Evolutionary conservation across 768 basidiomycete genomes (phyloP).

Genomic region (Naganishia friedmannii): DNA sequence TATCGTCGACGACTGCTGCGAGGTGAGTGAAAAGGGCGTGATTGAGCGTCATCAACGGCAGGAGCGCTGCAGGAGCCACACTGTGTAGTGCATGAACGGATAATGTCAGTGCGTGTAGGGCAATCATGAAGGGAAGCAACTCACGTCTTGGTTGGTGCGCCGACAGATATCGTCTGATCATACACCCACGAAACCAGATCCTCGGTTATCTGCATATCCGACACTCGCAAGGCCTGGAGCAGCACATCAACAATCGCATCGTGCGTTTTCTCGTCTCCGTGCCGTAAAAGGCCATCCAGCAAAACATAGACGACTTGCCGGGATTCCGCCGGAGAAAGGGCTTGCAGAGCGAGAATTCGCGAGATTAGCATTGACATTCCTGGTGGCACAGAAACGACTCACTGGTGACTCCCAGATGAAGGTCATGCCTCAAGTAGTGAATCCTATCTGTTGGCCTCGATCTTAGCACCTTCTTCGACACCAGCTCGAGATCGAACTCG

Average conservation of each 20-base stretch:
- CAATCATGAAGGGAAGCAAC: background rate
- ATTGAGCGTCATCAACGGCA: constrained; percentile 39
- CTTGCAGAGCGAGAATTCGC: background rate
- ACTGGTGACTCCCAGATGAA: background rate
- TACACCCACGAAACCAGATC: constrained; percentile 14
- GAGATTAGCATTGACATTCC: background rate
- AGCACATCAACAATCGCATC: constrained; percentile 23
- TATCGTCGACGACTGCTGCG: constrained; percentile 29
- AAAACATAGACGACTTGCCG: constrained; percentile 20
- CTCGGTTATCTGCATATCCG: constrained; percentile 17
- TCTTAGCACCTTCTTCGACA: constrained; percentile 15
- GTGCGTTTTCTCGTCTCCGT: constrained; percentile 26
- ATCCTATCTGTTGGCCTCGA: constrained; percentile 20
- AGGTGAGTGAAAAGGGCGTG: constrained; percentile 37
- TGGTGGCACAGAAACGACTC: background rate
- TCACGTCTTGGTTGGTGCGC: constrained; percentile 20
- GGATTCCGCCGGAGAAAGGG: background rate
- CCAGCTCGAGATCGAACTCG: constrained; percentile 18
- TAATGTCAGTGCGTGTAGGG: background rate
- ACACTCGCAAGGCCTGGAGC: constrained; percentile 2
- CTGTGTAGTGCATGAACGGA: background rate
- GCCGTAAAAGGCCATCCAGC: constrained; percentile 15
- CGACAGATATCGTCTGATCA: constrained; percentile 21
- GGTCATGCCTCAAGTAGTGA: constrained; percentile 19
- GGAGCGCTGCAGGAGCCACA: constrained; percentile 35